These are phyloP conservation scores for Echeveria elegans DNA, from an alignment of 164 flowering plant species.

Conservation along the genomic window DNA sequence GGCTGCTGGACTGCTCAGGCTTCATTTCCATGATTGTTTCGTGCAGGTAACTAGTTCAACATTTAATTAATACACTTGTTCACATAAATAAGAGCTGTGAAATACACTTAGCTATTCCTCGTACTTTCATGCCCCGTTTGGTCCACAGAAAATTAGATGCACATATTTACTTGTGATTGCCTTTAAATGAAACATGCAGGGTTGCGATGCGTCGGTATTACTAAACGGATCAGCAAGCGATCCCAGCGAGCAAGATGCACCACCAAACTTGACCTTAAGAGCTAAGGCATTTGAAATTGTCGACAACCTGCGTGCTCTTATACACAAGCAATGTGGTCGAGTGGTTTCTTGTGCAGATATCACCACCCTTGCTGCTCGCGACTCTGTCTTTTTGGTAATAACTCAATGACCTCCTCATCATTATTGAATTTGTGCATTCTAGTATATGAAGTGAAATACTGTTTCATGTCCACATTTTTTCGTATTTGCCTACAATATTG, in stretches of 20 bases:
- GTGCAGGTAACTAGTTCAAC: conserved; percentile 36
- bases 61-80: too few species aligned
- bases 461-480: too few species aligned
- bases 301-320: conserved; percentile 25
- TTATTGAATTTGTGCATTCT: not conserved
- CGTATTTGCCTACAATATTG: too few species aligned
- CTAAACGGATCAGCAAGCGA: conserved; percentile 46
- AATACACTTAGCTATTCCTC: too few species aligned
- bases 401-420: not conserved
- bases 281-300: conserved; percentile 29
- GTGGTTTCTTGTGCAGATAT: conserved; percentile 55
- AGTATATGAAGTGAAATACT: too few species aligned
- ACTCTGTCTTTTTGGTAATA: conserved; percentile 36
- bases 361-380: conserved; percentile 26
- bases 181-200: conserved; percentile 20
- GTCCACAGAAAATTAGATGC: too few species aligned
- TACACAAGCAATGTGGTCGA: conserved; percentile 27
- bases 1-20: conserved; percentile 66
- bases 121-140: too few species aligned
- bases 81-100: too few species aligned
- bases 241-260: conserved; percentile 37
- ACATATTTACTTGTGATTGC: too few species aligned
- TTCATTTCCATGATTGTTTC: conserved; percentile 71
- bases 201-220: conserved; percentile 55
- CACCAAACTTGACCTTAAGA: conserved; percentile 36